Evolutionary conservation across 345 rosid genomes (phyloP), one percentile per base, ranked within the genome.

Genomic region (Eucalyptus shirleyi): DNA sequence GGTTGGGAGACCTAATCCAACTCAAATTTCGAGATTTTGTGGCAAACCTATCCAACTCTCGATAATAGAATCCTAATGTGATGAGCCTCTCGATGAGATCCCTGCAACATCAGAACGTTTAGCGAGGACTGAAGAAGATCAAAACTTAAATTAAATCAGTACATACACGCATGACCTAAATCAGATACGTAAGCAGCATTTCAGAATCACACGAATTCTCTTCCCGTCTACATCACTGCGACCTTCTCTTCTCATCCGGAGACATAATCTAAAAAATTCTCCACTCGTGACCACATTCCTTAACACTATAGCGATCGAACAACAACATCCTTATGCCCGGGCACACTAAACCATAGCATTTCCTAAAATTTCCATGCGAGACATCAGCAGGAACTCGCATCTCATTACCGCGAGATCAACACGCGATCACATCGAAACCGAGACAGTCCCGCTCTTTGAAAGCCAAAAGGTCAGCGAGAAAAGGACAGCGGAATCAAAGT

Each of bases 11-110:
- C 93, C 96, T 94, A 17, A 97, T 93, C 98, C 99, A 98, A 80
- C 98, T 95, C 91, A 98, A 92, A 91, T 98, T 95, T 67, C 98
- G 93, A 3, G 98, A 97, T 62, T 92, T 94, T 40, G 95, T 90
- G 10, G 98, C 95, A 86, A 97, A 96, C 16, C 98, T 94, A 89
- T 98, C 99, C 30, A 98, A 97, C 92, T 98, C 98, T 67, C 99
- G 89, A 86, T 98, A 97, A 92, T 96, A 96, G 94, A 98, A 98
- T 87, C 98, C 99, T 87, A 98, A 89, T 65, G 95, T 92, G 88
- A 98, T 92, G 90, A 98, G 95, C 94, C 95, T 93, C 94, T 95
- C 97, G n/a, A 98, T 95, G 59, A 98, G 92, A 89, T 96, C 98
- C 95, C 99, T 97, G 91, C 91, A 89, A 88, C 30, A 42, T 53